These are phyloP conservation scores for Fusarium sp. DNA, from an alignment of 2,329 filamentous ascomycete species.

Conservation along the genomic window DNA sequence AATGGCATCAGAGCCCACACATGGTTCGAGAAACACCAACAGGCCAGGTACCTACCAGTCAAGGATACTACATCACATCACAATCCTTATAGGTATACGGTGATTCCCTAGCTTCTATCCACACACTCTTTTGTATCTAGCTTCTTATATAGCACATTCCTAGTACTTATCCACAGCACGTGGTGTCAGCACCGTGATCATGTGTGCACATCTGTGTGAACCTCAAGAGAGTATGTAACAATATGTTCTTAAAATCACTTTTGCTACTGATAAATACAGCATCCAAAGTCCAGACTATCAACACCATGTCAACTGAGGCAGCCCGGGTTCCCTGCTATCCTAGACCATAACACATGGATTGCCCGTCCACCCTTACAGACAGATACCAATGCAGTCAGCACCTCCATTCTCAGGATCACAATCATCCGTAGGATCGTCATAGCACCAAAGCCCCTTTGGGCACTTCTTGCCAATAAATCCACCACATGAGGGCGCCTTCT, in stretches of 20 bases:
- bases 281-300: neutral
- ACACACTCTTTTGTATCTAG: neutral
- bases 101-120: neutral
- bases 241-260: neutral
- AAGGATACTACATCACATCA: neutral
- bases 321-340: neutral
- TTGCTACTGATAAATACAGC: neutral
- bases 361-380: slow-evolving; percentile 34
- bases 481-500: slow-evolving; percentile 33
- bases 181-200: neutral
- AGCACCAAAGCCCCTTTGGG: slow-evolving; percentile 45
- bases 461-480: slow-evolving; percentile 45
- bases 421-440: slow-evolving; percentile 42
- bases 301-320: neutral
- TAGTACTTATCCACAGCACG: neutral
- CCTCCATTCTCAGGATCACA: slow-evolving; percentile 47
- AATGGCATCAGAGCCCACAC: neutral
- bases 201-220: neutral
- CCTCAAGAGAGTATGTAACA: neutral
- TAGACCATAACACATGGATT: neutral
- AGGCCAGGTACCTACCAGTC: neutral
- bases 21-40: neutral
- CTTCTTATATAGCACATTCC: neutral
- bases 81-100: neutral
- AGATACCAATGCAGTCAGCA: slow-evolving; percentile 48